These are phyloP conservation scores for Penicillium lividum DNA, from an alignment of 495 filamentous ascomycete species.

Conservation along the genomic window DNA sequence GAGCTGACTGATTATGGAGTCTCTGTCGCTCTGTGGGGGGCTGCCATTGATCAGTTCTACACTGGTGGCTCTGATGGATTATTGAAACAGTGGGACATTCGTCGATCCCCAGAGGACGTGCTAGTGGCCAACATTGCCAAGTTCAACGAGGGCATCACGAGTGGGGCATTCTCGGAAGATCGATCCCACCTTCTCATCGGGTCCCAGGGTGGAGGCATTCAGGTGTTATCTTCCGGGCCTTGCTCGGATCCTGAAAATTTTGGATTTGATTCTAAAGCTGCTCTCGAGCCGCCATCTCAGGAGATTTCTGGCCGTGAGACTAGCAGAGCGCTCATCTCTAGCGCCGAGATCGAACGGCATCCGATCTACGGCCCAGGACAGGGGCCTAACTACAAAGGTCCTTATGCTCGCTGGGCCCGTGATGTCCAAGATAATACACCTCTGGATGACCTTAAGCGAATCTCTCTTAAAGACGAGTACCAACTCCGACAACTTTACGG, in stretches of 20 bases:
- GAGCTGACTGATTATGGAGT: slow-evolving; percentile 80
- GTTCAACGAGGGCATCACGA: slow-evolving; percentile 52
- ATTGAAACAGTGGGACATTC: slow-evolving; percentile 83
- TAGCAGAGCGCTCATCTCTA: slow-evolving; percentile 32
- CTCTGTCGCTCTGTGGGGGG: slow-evolving; percentile 78
- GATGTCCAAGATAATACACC: background rate
- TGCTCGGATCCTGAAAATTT: slow-evolving; percentile 19
- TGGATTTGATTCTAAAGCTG: slow-evolving; percentile 26
- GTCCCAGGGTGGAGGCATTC: slow-evolving; percentile 72
- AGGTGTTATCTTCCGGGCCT: slow-evolving; percentile 57
- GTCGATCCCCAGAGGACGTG: slow-evolving; percentile 56
- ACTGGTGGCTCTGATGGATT: slow-evolving; percentile 90
- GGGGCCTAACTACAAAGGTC: slow-evolving; percentile 47
- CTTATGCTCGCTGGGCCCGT: slow-evolving; percentile 48
- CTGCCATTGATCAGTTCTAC: slow-evolving; percentile 68
- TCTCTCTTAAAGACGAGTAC: slow-evolving; percentile 16
- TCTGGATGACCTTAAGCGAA: background rate
- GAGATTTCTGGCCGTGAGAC: slow-evolving; percentile 27
- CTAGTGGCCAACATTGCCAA: slow-evolving; percentile 61
- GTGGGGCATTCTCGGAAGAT: slow-evolving; percentile 73
- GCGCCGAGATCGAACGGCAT: slow-evolving; percentile 42
- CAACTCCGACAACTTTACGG: slow-evolving; percentile 30
- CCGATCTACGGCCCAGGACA: slow-evolving; percentile 46
- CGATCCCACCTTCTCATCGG: slow-evolving; percentile 71
- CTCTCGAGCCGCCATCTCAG: slow-evolving; percentile 13